A percentile compares a stretch with the other conserved stretches of the same genome.
Conservation (phyloP, 2,329 filamentous ascomycete species). For the Triangularia verruculosa region DNA sequence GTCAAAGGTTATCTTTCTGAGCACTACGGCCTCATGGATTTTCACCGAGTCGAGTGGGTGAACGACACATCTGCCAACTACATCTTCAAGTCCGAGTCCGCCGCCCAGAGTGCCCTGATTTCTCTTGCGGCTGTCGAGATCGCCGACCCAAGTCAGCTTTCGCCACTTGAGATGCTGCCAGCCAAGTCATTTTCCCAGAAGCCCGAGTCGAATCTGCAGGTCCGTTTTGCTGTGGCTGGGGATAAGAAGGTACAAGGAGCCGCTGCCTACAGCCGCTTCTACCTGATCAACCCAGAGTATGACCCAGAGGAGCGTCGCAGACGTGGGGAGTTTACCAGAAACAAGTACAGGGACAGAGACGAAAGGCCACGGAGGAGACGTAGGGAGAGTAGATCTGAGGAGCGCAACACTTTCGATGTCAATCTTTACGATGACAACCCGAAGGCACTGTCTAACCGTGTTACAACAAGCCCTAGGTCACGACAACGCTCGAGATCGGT, state of each 20-base stretch:
- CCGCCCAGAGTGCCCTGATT: slow-evolving; percentile 53
- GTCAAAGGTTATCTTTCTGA: slow-evolving; percentile 72
- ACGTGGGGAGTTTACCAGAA: slow-evolving; percentile 47
- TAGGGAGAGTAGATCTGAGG: slow-evolving; percentile 47
- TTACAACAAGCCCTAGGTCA: slow-evolving; percentile 31
- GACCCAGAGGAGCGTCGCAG: slow-evolving; percentile 73
- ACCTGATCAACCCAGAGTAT: slow-evolving; percentile 85
- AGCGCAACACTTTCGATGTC: slow-evolving; percentile 56
- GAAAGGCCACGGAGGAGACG: slow-evolving; percentile 43
- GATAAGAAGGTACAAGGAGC: slow-evolving; percentile 82
- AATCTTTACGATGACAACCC: slow-evolving; percentile 79
- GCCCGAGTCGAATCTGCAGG: slow-evolving; percentile 65
- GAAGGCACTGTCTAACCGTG: slow-evolving; percentile 3
- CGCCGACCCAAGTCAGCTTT: slow-evolving; percentile 52
- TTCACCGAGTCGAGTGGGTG: slow-evolving; percentile 82
- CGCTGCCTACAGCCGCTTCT: slow-evolving; percentile 80
- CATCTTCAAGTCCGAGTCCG: slow-evolving; percentile 60
- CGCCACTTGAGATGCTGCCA: slow-evolving; percentile 61
- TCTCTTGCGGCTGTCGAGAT: slow-evolving; percentile 52
- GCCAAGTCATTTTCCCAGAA: slow-evolving; percentile 67
- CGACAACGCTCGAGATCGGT: slow-evolving; percentile 27
- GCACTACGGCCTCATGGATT: slow-evolving; percentile 56
- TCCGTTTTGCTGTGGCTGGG: slow-evolving; percentile 69
- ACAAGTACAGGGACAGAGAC: slow-evolving; percentile 60
- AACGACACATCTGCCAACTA: slow-evolving; percentile 90